phyloP scores from a whole-genome alignment of 1,139 yeast species.

The Fermentozyma sake region DNA sequence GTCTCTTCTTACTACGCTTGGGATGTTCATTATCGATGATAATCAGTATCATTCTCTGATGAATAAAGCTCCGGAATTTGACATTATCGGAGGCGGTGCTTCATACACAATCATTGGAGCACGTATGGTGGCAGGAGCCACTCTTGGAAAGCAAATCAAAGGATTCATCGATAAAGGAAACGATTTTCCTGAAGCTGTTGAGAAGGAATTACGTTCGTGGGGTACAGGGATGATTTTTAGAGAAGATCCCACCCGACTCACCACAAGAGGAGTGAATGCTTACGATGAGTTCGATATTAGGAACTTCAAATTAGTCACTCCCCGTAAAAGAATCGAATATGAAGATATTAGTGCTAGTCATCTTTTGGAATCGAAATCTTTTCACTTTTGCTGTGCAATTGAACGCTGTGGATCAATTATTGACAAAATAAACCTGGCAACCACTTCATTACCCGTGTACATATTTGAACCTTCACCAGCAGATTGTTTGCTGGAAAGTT shows the following conservation, averaged over 20 bases:
- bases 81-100: slow-evolving; percentile 89
- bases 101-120: slow-evolving; percentile 80
- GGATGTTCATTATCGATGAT: slow-evolving; percentile 92
- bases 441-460: slow-evolving; percentile 29
- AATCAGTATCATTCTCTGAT: slow-evolving; percentile 52
- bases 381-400: slow-evolving; percentile 77
- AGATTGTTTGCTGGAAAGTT: slow-evolving; percentile 52
- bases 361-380: slow-evolving; percentile 39
- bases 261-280: slow-evolving; percentile 79
- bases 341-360: slow-evolving; percentile 47
- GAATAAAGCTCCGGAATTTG: slow-evolving; percentile 36
- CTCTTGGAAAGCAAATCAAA: slow-evolving; percentile 36
- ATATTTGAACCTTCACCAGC: slow-evolving; percentile 91
- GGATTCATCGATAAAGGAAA: slow-evolving; percentile 78
- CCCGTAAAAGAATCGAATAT: slow-evolving; percentile 60
- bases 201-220: slow-evolving; percentile 53
- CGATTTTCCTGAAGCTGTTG: slow-evolving; percentile 61
- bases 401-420: slow-evolving; percentile 50
- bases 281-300: slow-evolving; percentile 64
- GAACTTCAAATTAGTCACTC: slow-evolving; percentile 41
- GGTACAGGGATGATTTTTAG: slow-evolving; percentile 56
- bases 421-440: slow-evolving; percentile 19
- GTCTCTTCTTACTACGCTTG: slow-evolving; percentile 60
- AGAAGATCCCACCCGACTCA: slow-evolving; percentile 44
- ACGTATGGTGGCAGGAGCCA: slow-evolving; percentile 44